Evolutionary conservation across 2,329 filamentous ascomycete species (phyloP).

Genomic region (Elsinoe arachidis): DNA sequence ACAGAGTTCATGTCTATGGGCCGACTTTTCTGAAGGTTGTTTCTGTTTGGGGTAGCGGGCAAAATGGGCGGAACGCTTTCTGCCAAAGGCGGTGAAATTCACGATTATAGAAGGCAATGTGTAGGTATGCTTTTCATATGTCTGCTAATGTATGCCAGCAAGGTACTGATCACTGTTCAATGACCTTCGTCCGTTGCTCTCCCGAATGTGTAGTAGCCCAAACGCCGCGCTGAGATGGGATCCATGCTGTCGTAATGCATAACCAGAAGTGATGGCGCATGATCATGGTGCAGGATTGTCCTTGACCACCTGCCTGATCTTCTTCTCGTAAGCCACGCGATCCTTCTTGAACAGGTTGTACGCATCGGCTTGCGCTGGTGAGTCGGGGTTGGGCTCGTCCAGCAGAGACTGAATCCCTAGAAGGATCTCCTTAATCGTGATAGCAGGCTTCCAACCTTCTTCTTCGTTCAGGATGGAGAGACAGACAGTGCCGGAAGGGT

Average conservation of each 20-base stretch:
- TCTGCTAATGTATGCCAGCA: not conserved
- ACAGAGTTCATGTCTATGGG: not conserved
- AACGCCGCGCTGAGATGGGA: constrained; percentile 9
- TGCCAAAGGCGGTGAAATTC: not conserved
- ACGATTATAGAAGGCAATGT: not conserved
- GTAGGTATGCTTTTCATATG: not conserved
- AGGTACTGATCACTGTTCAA: not conserved
- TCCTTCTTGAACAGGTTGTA: constrained; percentile 97
- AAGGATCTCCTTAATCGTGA: constrained; percentile 96
- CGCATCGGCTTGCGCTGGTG: constrained; percentile 90
- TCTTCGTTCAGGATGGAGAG: constrained; percentile 97
- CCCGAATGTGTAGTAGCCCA: not conserved
- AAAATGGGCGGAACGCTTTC: not conserved
- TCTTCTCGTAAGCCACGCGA: constrained; percentile 74
- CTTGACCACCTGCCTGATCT: constrained; percentile 75
- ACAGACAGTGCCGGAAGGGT: constrained; percentile 95
- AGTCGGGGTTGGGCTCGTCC: constrained; percentile 94
- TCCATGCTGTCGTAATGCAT: constrained; percentile 11
- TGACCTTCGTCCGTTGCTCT: not conserved
- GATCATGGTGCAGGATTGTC: constrained; percentile 71
- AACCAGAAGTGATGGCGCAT: not conserved
- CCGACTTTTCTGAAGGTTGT: not conserved
- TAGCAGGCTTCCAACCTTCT: constrained; percentile 96
- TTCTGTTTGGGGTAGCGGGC: not conserved
- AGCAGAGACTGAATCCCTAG: constrained; percentile 92